phyloP scores from a whole-genome alignment of 768 basidiomycete genomes.

The Tricholoma hemisulphureum region DNA sequence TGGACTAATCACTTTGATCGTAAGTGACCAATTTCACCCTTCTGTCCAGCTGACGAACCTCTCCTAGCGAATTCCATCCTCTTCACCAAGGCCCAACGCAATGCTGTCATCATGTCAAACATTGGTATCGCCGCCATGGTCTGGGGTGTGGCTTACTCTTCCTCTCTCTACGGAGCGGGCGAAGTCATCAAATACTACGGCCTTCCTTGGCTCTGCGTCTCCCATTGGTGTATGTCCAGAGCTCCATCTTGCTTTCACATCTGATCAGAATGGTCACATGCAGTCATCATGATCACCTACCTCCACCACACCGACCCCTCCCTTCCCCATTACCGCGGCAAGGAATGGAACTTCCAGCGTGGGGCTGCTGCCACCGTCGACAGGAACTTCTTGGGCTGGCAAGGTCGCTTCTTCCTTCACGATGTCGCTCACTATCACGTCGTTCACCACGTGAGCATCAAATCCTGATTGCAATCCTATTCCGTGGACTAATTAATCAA shows the following conservation, averaged over 20 bases:
- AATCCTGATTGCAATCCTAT: not conserved
- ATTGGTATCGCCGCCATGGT: slow-evolving; percentile 53
- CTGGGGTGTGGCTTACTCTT: slow-evolving; percentile 36
- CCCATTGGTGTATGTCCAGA: slow-evolving; percentile 49
- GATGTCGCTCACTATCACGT: slow-evolving; percentile 65
- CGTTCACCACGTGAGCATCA: slow-evolving; percentile 50
- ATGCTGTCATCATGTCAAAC: slow-evolving; percentile 55
- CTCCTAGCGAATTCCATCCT: slow-evolving; percentile 51
- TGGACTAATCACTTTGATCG: slow-evolving; percentile 70
- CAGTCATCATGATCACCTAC: slow-evolving; percentile 57
- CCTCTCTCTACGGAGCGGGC: slow-evolving; percentile 35
- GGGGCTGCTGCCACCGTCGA: slow-evolving; percentile 64
- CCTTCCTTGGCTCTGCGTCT: slow-evolving; percentile 54
- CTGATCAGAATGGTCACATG: not conserved
- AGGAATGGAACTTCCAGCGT: slow-evolving; percentile 59
- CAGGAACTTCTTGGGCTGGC: slow-evolving; percentile 57
- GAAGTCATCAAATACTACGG: slow-evolving; percentile 49
- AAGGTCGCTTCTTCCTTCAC: slow-evolving; percentile 67
- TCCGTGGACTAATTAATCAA: not conserved
- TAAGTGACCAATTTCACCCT: slow-evolving; percentile 29
- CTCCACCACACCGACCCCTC: slow-evolving; percentile 63
- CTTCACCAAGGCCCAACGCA: slow-evolving; percentile 52
- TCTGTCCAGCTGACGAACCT: not conserved
- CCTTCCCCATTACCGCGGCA: slow-evolving; percentile 57
- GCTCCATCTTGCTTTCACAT: not conserved